phyloP scores from a whole-genome alignment of 257 asterid genomes.

The Solanum habrochaites region DNA sequence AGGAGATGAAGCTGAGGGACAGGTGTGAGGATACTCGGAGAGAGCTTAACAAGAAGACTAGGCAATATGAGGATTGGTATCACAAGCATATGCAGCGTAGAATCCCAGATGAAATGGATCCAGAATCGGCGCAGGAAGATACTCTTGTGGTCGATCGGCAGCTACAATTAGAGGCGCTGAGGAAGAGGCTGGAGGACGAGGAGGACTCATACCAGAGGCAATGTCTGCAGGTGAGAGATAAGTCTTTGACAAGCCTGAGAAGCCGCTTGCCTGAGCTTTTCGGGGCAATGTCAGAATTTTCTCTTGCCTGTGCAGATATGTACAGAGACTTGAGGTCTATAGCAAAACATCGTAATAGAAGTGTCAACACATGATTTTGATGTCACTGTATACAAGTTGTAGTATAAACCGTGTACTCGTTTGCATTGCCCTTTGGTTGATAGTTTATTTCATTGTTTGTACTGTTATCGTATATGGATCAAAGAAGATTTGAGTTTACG shows the following conservation, averaged over 20 bases:
- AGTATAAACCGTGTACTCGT: neutral
- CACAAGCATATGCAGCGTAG: constrained; percentile 54
- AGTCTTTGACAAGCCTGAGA: constrained; percentile 60
- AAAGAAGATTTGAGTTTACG: neutral
- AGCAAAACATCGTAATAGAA: constrained; percentile 20
- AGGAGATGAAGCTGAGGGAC: constrained; percentile 66
- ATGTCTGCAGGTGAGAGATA: constrained; percentile 70
- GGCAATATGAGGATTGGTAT: constrained; percentile 73
- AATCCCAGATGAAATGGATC: constrained; percentile 55
- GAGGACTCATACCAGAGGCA: constrained; percentile 58
- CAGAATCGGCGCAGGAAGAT: constrained; percentile 30
- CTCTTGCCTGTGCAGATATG: constrained; percentile 84
- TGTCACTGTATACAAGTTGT: neutral
- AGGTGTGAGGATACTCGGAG: constrained; percentile 57
- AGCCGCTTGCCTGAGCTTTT: constrained; percentile 76
- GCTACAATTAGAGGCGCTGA: constrained; percentile 35
- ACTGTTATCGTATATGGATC: neutral
- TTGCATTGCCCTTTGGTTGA: neutral
- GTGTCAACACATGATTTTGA: constrained; percentile 8
- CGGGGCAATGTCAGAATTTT: constrained; percentile 48
- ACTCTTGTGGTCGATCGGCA: constrained; percentile 38
- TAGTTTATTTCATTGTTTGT: neutral
- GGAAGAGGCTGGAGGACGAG: constrained; percentile 52
- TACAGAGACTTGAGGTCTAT: constrained; percentile 50
- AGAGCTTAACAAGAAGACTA: constrained; percentile 44